Evolutionary conservation across 108 stramenopile genomes (phyloP).

Genomic region (Cyclotella atomus): DNA sequence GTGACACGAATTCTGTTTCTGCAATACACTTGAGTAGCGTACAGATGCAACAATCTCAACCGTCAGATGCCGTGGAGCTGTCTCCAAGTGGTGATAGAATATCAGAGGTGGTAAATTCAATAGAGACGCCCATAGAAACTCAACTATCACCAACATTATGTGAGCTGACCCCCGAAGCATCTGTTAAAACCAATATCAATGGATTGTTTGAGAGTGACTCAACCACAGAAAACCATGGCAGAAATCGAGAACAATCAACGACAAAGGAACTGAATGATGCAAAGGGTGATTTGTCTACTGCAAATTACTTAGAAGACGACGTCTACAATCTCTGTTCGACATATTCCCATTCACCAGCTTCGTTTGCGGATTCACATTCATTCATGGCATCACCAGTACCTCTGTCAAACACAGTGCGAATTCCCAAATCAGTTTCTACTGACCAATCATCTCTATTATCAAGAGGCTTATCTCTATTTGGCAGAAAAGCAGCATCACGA

Average conservation of each 20-base stretch:
- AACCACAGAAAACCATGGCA: not conserved
- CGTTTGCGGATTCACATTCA: not conserved
- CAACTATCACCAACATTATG: not conserved
- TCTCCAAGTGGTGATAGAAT: not conserved
- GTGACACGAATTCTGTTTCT: not conserved
- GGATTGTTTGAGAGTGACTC: not conserved
- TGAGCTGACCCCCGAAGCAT: not conserved
- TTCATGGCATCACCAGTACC: not conserved
- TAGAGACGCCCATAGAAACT: not conserved
- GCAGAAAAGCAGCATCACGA: not conserved
- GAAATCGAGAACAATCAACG: not conserved
- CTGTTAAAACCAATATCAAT: not conserved
- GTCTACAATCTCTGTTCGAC: conserved; percentile 1
- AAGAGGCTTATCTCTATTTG: conserved; percentile 29
- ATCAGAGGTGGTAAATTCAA: too few species aligned
- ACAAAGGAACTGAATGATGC: not conserved
- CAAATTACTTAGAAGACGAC: not conserved
- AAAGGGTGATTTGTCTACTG: not conserved
- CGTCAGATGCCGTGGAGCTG: not conserved
- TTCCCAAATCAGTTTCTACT: not conserved
- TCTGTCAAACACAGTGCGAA: not conserved
- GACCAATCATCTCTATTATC: conserved; percentile 27
- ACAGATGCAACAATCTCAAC: not conserved
- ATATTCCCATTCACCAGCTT: conserved; percentile 2
- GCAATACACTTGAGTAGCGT: not conserved